Evolutionary conservation across 177 flowering plant species (phyloP).

Genomic region (Telopea speciosissima): DNA sequence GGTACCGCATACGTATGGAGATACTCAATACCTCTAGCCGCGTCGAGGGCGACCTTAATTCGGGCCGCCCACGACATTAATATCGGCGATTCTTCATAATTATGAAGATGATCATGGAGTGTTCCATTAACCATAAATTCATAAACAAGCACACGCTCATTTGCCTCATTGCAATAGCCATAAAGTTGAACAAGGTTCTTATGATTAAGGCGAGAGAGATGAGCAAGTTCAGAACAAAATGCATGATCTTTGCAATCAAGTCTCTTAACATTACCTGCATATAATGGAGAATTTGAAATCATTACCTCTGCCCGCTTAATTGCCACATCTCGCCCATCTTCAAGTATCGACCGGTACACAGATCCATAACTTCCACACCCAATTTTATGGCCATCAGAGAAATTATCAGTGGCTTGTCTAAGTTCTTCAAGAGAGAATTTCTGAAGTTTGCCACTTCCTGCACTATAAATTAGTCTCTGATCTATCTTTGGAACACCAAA

Average conservation of each 20-base stretch:
- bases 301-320: slow-evolving; percentile 59
- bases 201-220: slow-evolving; percentile 67
- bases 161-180: slow-evolving; percentile 57
- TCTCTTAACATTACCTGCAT: slow-evolving; percentile 4
- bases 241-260: slow-evolving; percentile 59
- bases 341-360: slow-evolving; percentile 51
- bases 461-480: slow-evolving; percentile 52
- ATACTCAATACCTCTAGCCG: slow-evolving; percentile 79
- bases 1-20: slow-evolving; percentile 66
- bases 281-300: slow-evolving; percentile 14
- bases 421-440: slow-evolving; percentile 47
- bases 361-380: slow-evolving; percentile 79
- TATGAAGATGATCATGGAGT: slow-evolving; percentile 73
- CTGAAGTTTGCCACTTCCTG: slow-evolving; percentile 42
- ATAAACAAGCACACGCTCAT: slow-evolving; percentile 55
- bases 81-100: slow-evolving; percentile 39
- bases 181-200: slow-evolving; percentile 55
- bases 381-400: slow-evolving; percentile 47
- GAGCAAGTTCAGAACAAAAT: slow-evolving; percentile 63
- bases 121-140: slow-evolving; percentile 69
- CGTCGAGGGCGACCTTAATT: slow-evolving; percentile 56
- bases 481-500: slow-evolving; percentile 18
- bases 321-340: slow-evolving; percentile 65
- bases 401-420: slow-evolving; percentile 38
- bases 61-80: slow-evolving; percentile 50